Evolutionary conservation across 2,329 filamentous ascomycete genomes (phyloP).

Genomic region (Colletotrichum sp.): DNA sequence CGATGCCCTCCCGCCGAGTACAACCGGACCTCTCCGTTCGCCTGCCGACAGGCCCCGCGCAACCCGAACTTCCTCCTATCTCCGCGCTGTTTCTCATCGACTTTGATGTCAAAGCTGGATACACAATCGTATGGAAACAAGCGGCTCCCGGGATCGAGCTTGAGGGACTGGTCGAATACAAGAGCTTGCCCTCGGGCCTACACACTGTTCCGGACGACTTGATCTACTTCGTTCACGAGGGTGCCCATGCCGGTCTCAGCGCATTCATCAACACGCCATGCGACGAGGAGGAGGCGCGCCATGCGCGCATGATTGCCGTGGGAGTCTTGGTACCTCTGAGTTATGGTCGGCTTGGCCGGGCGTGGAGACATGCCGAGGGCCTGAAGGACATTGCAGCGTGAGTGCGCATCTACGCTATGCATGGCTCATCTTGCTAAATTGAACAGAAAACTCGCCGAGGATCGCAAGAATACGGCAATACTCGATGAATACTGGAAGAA

Average conservation of each 20-base stretch:
- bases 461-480: constrained; percentile 65
- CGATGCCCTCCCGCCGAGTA: constrained; percentile 39
- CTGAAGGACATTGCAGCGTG: constrained; percentile 79
- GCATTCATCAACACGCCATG: constrained; percentile 88
- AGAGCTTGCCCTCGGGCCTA: constrained; percentile 90
- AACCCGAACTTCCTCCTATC: constrained; percentile 63
- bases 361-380: constrained; percentile 84
- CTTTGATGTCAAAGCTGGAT: constrained; percentile 92
- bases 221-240: constrained; percentile 89
- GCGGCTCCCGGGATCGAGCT: constrained; percentile 73
- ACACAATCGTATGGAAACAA: constrained; percentile 88
- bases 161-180: constrained; percentile 92
- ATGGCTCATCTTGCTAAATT: constrained; percentile 30
- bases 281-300: constrained; percentile 75
- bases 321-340: constrained; percentile 87
- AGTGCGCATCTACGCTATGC: constrained; percentile 24
- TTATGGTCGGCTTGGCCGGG: constrained; percentile 83
- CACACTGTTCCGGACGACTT: constrained; percentile 89
- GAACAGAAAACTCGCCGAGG: constrained; percentile 63
- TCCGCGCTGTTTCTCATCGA: constrained; percentile 87
- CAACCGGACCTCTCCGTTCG: constrained; percentile 45
- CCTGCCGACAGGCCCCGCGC: constrained; percentile 33
- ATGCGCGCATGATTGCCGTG: constrained; percentile 92
- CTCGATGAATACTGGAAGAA: constrained; percentile 84
- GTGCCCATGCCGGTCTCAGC: constrained; percentile 83